Base-by-base conservation (phyloP, 306 rosid species). In the Prunus kanzakura region DNA sequence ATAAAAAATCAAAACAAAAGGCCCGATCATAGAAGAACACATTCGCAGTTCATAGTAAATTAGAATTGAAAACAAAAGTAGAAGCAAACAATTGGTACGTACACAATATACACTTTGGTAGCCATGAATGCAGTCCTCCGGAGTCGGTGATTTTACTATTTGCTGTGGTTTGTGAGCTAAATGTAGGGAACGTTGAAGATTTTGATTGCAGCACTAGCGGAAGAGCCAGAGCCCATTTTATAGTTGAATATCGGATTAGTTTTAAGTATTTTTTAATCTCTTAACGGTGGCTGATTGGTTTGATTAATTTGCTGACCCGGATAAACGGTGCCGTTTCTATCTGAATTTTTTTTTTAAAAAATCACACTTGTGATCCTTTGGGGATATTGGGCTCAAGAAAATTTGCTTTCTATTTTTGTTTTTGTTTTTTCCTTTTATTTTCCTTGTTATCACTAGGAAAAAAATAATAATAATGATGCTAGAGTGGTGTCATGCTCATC, bases 81-180 rank as follows among this genome's bases (percentile, higher is more conserved):
- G 46, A 58, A 57, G 60, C 7, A 11, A 64, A 51, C 32, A 46
- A 51, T n/a, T 29, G 74, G 62, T 45, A 73, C 95, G 64, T 91
- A 94, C 98, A 94, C 98, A 79, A 94, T 90, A 76, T 91, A 89
- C 71, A 94, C 84, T 85, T 91, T 94, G 89, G 91, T 90, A 8
- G 95, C 97, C 98, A 94, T 94, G 77, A 87, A 74, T 76, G 82
- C 72, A 74, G 79, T 79, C 69, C 49, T 74, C 14, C 15, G 58
- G 50, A 45, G 61, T 71, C 38, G 52, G 32, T 70, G 77, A 6
- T 25, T 29, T 29, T 73, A 45, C 64, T 61, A 58, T 78, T 71
- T 72, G 73, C 15, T 50, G 67, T 67, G 74, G 2, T 30, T 63
- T 71, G 41, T 15, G 19, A 62, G 71, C 74, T 15, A 29, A 69